phyloP scores from a whole-genome alignment of 305 asterid genomes.

The Ruellia speciosa region DNA sequence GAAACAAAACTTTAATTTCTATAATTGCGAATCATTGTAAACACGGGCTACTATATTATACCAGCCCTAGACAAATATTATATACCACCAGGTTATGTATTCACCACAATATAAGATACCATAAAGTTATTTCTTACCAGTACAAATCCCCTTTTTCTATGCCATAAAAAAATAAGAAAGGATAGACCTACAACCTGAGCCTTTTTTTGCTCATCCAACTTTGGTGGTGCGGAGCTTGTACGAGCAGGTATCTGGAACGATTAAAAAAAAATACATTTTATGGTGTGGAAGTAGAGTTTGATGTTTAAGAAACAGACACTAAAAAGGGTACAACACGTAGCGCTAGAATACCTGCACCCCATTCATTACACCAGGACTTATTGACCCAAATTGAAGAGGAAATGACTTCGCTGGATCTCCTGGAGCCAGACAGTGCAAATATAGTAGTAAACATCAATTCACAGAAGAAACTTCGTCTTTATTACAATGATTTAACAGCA shows the following conservation, averaged over 20 bases:
- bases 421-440: constrained; percentile 25
- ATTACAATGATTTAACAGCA: constrained; percentile 1
- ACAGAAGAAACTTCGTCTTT: constrained; percentile 8
- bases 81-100: no score
- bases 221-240: constrained; percentile 96
- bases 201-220: constrained; percentile 81
- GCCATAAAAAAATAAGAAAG: neutral
- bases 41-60: no score
- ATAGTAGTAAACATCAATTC: constrained; percentile 17
- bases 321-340: constrained; percentile 12
- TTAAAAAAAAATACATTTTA: neutral
- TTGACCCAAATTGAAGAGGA: constrained; percentile 86
- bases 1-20: no score
- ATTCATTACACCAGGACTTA: constrained; percentile 69
- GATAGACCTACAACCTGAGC: constrained; percentile 54
- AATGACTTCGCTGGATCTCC: constrained; percentile 58
- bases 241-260: constrained; percentile 62
- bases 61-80: no score
- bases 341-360: constrained; percentile 51
- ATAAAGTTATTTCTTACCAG: neutral
- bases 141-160: neutral
- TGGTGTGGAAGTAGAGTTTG: neutral
- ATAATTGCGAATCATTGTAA: no score
- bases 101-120: no score
- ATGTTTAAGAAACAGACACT: neutral